A percentile compares a stretch with the other conserved stretches of the same genome.
Conservation (phyloP, 2,329 filamentous ascomycete species). For the Myriosclerotinia duriaeana region DNA sequence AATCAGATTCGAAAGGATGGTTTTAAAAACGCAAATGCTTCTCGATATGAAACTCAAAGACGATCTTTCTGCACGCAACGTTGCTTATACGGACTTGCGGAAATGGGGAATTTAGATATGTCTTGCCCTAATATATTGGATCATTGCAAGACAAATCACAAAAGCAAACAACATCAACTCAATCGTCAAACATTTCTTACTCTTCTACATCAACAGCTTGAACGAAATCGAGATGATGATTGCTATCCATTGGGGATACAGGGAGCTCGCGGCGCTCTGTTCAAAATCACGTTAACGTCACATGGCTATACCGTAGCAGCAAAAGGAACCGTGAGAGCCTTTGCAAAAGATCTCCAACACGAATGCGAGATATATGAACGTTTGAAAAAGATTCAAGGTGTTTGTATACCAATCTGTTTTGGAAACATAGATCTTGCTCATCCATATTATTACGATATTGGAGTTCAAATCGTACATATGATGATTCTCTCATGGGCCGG, state of each 20-base stretch:
- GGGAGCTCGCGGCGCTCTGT: background rate
- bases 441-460: conserved; percentile 2
- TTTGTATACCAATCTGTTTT: background rate
- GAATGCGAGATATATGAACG: conserved; percentile 42
- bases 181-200: background rate
- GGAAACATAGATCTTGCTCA: conserved; percentile 1
- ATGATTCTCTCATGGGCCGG: background rate
- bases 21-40: background rate
- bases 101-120: background rate
- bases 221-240: background rate
- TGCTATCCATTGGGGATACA: background rate
- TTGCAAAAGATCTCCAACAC: conserved; percentile 34
- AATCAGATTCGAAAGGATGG: background rate
- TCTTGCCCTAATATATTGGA: background rate
- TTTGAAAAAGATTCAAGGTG: conserved; percentile 32
- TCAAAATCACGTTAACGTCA: background rate
- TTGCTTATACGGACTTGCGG: background rate
- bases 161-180: background rate
- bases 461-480: conserved; percentile 9
- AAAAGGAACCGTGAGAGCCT: conserved; percentile 33
- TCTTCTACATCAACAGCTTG: conserved; percentile 9
- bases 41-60: too few species aligned
- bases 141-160: background rate
- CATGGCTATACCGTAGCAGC: conserved; percentile 2
- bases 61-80: conserved; percentile 3